Evolutionary conservation across 2,329 filamentous ascomycete species (phyloP), one percentile per base, ranked within the genome.

Genomic region (Colletotrichum sp.): DNA sequence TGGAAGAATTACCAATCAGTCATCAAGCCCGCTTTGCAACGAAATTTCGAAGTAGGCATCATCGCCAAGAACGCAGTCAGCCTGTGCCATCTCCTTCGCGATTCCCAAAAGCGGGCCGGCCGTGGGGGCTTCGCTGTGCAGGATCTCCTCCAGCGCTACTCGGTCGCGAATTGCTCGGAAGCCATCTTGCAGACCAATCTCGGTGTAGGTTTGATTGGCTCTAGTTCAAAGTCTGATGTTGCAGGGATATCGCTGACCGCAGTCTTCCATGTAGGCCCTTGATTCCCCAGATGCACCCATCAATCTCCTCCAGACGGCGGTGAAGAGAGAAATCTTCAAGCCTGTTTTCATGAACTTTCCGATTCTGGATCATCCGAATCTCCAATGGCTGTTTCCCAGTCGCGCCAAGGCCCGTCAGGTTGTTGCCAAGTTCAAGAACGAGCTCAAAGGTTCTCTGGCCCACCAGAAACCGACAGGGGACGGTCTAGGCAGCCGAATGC

Each of bases 1-100:
- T 86, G 84, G 85, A 82, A 79, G 72, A 77, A 79, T 6, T 86
- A 83, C 72, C 80, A 79, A 2, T 79, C 80, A 2, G 80, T 86
- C 26, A 80, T 85, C 79, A 85, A 85, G 67, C 82, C 83, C 0
- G 84, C 82, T 0, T 67, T 86, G 36, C 84, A 85, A 24, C 69
- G 77, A 8, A 73, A 52, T 21, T 76, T 82, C 26, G 81, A 82
- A 48, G 75, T 69, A 21, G 73, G 55, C 55, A 72, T 79, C 8
- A 76, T 83, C 36, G 66, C 76, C 26, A 77, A 60, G 71, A 84
- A 82, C 71, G 79, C 79, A 10, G 71, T 72, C 55, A 77, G 48
- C 13, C 75, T 84, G 38, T 76, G 79, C 28, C 55, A 76, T 16
- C 80, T 85, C 71, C 79, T 85, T n/a, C n/a, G 81, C 18, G 78